These are phyloP conservation scores for Coprinopsis cinerea DNA, from an alignment of 768 basidiomycete species.

Conservation along the genomic window DNA sequence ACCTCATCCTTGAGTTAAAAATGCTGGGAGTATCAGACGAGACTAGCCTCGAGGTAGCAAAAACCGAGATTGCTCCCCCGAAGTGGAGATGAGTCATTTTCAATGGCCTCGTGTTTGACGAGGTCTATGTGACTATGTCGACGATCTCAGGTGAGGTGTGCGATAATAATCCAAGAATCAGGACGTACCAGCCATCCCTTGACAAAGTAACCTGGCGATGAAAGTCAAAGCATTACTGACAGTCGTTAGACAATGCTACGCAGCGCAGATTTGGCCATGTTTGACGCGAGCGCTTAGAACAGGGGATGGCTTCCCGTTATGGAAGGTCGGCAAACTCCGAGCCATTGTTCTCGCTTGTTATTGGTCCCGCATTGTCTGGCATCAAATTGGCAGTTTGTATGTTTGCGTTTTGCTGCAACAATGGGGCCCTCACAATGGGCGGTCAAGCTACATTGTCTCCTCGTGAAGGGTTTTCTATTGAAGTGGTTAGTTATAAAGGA, in stretches of 20 bases:
- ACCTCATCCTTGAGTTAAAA: not conserved
- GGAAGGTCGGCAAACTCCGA: not conserved
- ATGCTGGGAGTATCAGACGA: not conserved
- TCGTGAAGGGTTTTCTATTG: not conserved
- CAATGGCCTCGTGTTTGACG: too few species aligned
- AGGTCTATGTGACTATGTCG: too few species aligned
- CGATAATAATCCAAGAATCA: too few species aligned
- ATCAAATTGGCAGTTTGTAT: not conserved
- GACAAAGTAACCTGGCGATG: too few species aligned
- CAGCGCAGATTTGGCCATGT: not conserved
- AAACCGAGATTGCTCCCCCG: not conserved
- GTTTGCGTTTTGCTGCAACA: not conserved
- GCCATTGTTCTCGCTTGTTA: not conserved
- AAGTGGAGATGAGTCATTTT: not conserved
- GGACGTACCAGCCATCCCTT: too few species aligned
- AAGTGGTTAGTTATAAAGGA: conserved; percentile 6
- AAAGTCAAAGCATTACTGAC: too few species aligned
- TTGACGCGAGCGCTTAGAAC: not conserved
- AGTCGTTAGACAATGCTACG: not conserved
- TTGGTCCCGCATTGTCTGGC: not conserved
- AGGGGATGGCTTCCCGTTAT: not conserved
- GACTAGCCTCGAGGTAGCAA: not conserved
- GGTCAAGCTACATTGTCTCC: conserved; percentile 1
- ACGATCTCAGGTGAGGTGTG: too few species aligned
- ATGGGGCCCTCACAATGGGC: conserved; percentile 7